Conservation (phyloP, 805 yeast genomes). For the Saccharomycopsis vini region DNA sequence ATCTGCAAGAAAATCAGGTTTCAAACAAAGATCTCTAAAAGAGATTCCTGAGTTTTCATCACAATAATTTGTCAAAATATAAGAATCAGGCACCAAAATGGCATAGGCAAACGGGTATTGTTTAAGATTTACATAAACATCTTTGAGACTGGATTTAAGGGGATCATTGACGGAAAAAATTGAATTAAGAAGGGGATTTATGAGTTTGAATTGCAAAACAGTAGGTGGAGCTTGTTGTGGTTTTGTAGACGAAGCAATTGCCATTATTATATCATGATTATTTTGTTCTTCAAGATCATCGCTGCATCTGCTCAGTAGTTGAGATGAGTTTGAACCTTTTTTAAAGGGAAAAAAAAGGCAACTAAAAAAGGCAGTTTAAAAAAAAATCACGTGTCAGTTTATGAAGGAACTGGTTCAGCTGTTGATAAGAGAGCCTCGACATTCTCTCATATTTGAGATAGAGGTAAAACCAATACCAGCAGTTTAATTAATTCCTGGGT, state of each 20-base stretch:
- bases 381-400: neutral
- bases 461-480: no score
- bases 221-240: neutral
- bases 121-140: conserved; percentile 7
- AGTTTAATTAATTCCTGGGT: no score
- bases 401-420: neutral
- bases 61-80: conserved; percentile 9
- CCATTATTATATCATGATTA: neutral
- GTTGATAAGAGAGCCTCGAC: no score
- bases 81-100: conserved; percentile 14
- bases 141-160: conserved; percentile 16
- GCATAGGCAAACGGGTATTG: conserved; percentile 17
- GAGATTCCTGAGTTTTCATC: conserved; percentile 6
- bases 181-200: conserved; percentile 17
- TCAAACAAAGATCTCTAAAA: conserved; percentile 11
- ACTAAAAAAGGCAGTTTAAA: no score
- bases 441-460: no score
- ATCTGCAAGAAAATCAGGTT: conserved; percentile 16
- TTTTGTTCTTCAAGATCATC: neutral
- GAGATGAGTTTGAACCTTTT: neutral
- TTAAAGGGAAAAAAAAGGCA: no score
- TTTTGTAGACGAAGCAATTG: neutral
- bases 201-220: conserved; percentile 15
- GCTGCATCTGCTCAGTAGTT: neutral
- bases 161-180: conserved; percentile 16